These are phyloP conservation scores for Penicillium janthinellum DNA, from an alignment of 2,329 filamentous ascomycete species.

Conservation along the genomic window DNA sequence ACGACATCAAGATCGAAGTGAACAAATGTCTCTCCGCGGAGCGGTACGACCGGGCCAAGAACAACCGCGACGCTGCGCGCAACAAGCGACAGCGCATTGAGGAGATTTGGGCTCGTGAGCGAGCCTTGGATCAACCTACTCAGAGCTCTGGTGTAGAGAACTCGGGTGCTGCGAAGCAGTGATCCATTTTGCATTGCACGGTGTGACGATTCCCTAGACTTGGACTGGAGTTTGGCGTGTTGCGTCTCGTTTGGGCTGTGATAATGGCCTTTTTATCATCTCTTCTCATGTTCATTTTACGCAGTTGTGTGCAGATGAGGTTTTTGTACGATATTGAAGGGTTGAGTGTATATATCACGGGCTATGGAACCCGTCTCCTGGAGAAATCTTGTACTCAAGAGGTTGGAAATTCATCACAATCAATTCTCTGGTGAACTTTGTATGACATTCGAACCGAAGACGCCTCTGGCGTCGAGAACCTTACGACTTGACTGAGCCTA, in stretches of 20 bases:
- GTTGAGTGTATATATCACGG: constrained; percentile 9
- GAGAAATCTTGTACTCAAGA: too few species aligned
- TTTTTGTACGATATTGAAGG: constrained; percentile 16
- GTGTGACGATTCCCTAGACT: constrained; percentile 2
- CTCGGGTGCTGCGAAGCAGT: constrained; percentile 20
- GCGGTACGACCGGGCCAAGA: constrained; percentile 73
- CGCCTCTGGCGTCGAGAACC: not conserved
- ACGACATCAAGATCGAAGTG: constrained; percentile 78
- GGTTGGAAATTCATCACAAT: not conserved
- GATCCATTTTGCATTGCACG: not conserved
- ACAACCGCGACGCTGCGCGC: constrained; percentile 72
- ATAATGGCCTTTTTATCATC: not conserved
- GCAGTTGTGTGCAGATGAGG: not conserved
- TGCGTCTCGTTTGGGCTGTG: constrained; percentile 10
- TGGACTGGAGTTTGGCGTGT: constrained; percentile 13
- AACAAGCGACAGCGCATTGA: constrained; percentile 73
- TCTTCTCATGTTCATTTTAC: constrained; percentile 9
- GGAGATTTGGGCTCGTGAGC: constrained; percentile 71
- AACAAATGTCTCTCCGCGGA: constrained; percentile 82
- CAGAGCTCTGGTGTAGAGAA: constrained; percentile 3
- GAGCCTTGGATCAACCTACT: constrained; percentile 25
- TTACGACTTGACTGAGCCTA: not conserved
- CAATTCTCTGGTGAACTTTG: not conserved
- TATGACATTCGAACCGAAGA: not conserved
- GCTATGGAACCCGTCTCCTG: not conserved